phyloP scores from a whole-genome alignment of 1,139 yeast genomes.

The Saccharomyces pastorianus region DNA sequence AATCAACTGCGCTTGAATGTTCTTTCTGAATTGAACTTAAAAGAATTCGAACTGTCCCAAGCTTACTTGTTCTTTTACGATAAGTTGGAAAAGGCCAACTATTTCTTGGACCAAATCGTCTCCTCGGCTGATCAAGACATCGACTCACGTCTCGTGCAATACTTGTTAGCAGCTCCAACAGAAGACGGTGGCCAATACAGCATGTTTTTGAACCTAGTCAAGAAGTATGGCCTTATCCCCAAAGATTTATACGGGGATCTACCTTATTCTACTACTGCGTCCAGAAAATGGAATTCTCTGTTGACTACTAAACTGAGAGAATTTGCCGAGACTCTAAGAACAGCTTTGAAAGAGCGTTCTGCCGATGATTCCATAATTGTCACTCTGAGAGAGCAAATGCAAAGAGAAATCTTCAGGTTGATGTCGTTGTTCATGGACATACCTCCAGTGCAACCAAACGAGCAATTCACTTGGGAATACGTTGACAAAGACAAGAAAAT shows the following conservation, averaged over 20 bases:
- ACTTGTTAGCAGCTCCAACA: conserved; percentile 54
- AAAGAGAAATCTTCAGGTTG: conserved; percentile 54
- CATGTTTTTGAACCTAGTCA: conserved; percentile 65
- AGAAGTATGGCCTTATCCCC: conserved; percentile 75
- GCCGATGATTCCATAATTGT: conserved; percentile 30
- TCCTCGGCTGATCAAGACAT: conserved; percentile 57
- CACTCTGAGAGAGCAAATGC: conserved; percentile 41
- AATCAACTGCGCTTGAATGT: conserved; percentile 60
- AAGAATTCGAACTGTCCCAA: conserved; percentile 69
- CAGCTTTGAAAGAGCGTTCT: conserved; percentile 43
- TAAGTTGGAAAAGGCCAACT: conserved; percentile 68
- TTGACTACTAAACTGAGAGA: conserved; percentile 65
- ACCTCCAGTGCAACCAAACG: conserved; percentile 63
- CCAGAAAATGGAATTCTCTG: conserved; percentile 51
- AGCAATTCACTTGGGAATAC: conserved; percentile 64
- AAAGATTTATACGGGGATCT: conserved; percentile 61
- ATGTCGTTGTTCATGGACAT: conserved; percentile 62
- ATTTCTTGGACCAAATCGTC: conserved; percentile 63
- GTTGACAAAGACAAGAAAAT: conserved; percentile 63
- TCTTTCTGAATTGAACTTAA: conserved; percentile 54
- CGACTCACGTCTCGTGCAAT: conserved; percentile 61
- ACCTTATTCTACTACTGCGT: conserved; percentile 49
- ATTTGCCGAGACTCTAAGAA: conserved; percentile 60
- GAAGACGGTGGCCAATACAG: conserved; percentile 84
- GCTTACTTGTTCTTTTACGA: conserved; percentile 65